Percentiles rank a stretch among this genome's conserved stretches.
Conservation (phyloP, 2,329 filamentous ascomycete species). For the Fusarium acutatum region DNA sequence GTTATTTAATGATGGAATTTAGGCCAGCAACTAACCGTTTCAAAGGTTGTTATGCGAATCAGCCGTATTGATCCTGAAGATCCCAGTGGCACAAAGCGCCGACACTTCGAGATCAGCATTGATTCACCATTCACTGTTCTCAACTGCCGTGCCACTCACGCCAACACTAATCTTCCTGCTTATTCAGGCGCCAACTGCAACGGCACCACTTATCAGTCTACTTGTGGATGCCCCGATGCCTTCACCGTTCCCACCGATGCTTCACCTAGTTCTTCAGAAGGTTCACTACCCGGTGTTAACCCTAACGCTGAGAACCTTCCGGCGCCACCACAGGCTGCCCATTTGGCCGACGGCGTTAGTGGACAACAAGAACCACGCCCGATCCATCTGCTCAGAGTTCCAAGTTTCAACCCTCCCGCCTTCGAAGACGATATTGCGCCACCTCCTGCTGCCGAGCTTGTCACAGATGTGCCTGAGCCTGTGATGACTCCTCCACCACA, state of each 20-base stretch:
- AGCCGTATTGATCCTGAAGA: constrained; percentile 84
- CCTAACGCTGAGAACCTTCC: constrained; percentile 49
- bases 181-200: constrained; percentile 68
- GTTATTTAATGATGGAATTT: constrained; percentile 33
- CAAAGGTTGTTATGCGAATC: constrained; percentile 88
- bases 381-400: constrained; percentile 83
- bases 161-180: constrained; percentile 85
- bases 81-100: constrained; percentile 73
- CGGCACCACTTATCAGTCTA: constrained; percentile 54
- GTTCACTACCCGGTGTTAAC: constrained; percentile 55
- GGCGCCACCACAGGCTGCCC: constrained; percentile 64
- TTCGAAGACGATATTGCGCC: constrained; percentile 76
- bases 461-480: constrained; percentile 34
- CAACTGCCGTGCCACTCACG: constrained; percentile 90
- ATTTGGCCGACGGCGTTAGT: constrained; percentile 48
- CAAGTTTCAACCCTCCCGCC: constrained; percentile 87
- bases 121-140: constrained; percentile 95
- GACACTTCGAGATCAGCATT: constrained; percentile 96
- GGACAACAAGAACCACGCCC: constrained; percentile 64
- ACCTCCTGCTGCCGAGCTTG: constrained; percentile 45
- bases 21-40: not conserved
- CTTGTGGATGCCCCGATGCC: constrained; percentile 65
- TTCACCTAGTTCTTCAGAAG: constrained; percentile 72
- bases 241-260: constrained; percentile 64
- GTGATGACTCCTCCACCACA: constrained; percentile 83